Percentiles rank a stretch among this genome's conserved stretches.
Conservation (phyloP, 805 yeast genomes). For the Yamadazyma olivae region DNA sequence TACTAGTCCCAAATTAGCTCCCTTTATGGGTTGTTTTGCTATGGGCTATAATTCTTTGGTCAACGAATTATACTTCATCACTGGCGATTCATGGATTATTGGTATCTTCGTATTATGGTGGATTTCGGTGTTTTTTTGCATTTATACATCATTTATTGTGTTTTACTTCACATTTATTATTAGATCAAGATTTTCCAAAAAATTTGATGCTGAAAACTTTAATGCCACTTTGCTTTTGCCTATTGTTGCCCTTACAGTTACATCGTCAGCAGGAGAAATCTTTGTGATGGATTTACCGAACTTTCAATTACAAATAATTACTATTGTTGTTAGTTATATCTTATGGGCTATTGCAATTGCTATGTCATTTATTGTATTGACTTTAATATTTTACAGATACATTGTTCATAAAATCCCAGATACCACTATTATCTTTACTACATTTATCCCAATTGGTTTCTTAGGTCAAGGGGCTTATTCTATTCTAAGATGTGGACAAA, state of each 20-base stretch:
- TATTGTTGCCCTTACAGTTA: slow-evolving; percentile 74
- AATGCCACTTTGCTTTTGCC: slow-evolving; percentile 66
- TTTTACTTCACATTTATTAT: slow-evolving; percentile 46
- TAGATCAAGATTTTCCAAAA: slow-evolving; percentile 24
- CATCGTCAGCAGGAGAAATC: slow-evolving; percentile 65
- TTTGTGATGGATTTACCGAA: slow-evolving; percentile 44
- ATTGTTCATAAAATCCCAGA: slow-evolving; percentile 58
- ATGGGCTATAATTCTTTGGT: slow-evolving; percentile 76
- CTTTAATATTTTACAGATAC: slow-evolving; percentile 60
- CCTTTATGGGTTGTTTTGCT: slow-evolving; percentile 73
- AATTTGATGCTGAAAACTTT: slow-evolving; percentile 29
- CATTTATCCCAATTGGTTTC: slow-evolving; percentile 79
- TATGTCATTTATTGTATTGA: slow-evolving; percentile 53
- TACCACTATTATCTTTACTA: slow-evolving; percentile 53
- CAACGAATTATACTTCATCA: slow-evolving; percentile 49
- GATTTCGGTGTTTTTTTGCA: slow-evolving; percentile 54
- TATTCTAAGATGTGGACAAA: slow-evolving; percentile 51
- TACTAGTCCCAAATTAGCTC: slow-evolving; percentile 43
- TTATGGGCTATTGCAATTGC: slow-evolving; percentile 69
- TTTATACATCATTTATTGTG: slow-evolving; percentile 60
- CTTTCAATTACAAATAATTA: slow-evolving; percentile 44
- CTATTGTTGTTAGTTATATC: slow-evolving; percentile 52
- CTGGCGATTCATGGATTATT: slow-evolving; percentile 41
- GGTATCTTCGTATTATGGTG: slow-evolving; percentile 64
- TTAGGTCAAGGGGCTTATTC: slow-evolving; percentile 84